These are phyloP conservation scores for Spathaspora sp. DNA, from an alignment of 805 yeast genomes.

Conservation along the genomic window DNA sequence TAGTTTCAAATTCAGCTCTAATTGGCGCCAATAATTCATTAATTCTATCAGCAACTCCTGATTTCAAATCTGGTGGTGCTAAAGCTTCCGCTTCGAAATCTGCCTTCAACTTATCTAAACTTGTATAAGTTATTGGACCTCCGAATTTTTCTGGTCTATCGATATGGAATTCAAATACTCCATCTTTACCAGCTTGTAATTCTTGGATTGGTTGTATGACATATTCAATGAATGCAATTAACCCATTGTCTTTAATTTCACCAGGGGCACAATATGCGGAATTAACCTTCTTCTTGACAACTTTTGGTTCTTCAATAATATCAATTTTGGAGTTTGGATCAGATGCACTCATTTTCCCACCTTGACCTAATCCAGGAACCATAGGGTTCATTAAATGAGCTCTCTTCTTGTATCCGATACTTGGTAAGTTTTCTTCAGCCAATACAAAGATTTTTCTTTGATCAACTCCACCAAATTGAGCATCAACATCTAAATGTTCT, in stretches of 20 bases:
- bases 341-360: conserved; percentile 98
- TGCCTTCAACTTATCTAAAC: conserved; percentile 63
- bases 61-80: conserved; percentile 90
- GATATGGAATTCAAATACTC: conserved; percentile 62
- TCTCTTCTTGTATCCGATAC: conserved; percentile 91
- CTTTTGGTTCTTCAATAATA: conserved; percentile 81
- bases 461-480: conserved; percentile 98
- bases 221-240: conserved; percentile 78
- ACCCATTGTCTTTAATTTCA: conserved; percentile 81
- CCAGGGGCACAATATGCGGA: conserved; percentile 97
- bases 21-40: conserved; percentile 81
- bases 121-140: conserved; percentile 74
- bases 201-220: conserved; percentile 86
- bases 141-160: conserved; percentile 97
- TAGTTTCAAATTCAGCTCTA: conserved; percentile 59
- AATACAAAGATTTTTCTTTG: conserved; percentile 96
- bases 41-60: conserved; percentile 86
- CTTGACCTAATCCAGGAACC: conserved; percentile 97
- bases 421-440: conserved; percentile 89
- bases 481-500: conserved; percentile 82
- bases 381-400: conserved; percentile 98
- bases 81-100: conserved; percentile 73
- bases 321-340: conserved; percentile 98
- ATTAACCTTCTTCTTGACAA: conserved; percentile 83
- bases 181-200: conserved; percentile 55